Base-by-base conservation (phyloP, 2,329 filamentous ascomycete genomes). In the Botrytis sinoallii region DNA sequence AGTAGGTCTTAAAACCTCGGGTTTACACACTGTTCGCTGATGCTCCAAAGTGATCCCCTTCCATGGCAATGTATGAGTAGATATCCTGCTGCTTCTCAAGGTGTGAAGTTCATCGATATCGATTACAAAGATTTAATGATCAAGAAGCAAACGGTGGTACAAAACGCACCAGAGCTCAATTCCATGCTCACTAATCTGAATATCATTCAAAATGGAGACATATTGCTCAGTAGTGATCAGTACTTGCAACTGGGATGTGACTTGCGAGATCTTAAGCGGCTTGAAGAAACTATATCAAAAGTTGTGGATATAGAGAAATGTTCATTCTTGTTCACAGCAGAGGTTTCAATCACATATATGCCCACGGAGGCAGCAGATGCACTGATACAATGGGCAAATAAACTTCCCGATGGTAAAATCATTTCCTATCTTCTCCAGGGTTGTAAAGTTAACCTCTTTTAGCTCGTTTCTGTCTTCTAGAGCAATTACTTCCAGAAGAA, bases 261-360 rank as follows among this genome's bases (percentile, higher is more conserved):
- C 82, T 84, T 98, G 55, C 88, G 91, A 57, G 86, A 95, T 71
- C 84, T 94, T 8, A 80, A 85, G 35, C 85, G 84, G 25, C 84
- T 98, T 16, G 85, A 91, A 73, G 80, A 84, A 9, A 85, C 89
- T 6, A 83, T 97, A 38, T 85, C 86, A 29, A 83, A 83, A 18
- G 85, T 91, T 63, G 80, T 93, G 3, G 84, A 91, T 57, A 80
- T 91, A 25, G 80, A 86, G 1, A 84, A 88, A 12, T 89, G 88
- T 74, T 85, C 87, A 4, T 87, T 97, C 3, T 84, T 98, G 38
- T 97, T 96, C 78, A 88, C 94, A 40, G 94, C 94, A 0, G 95
- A 98, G 82, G 94, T 97, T 22, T 97, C 94, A 5, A 89, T 97
- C 59, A 96, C 94, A 0, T 97, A 97, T 79, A 97, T 97, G 93